Conservation (phyloP, 495 filamentous ascomycete species). For the Aspergillus ostianus region DNA sequence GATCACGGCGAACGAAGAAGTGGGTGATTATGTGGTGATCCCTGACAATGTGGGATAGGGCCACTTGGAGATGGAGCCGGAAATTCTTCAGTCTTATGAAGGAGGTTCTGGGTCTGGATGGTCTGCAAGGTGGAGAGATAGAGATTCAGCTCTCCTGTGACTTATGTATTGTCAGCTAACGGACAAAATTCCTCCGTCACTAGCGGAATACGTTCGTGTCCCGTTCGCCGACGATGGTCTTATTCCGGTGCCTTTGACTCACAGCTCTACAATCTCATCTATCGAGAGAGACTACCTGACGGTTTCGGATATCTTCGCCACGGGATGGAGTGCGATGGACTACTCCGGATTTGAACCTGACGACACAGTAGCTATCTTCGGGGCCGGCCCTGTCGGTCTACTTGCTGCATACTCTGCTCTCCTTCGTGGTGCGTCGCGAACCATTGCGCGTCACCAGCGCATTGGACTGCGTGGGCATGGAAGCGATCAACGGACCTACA, state of each 20-base stretch:
- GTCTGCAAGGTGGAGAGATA: too few species aligned
- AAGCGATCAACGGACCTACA: too few species aligned
- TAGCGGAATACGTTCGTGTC: neutral
- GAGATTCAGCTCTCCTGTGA: too few species aligned
- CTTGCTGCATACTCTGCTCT: slow-evolving; percentile 49
- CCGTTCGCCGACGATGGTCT: neutral
- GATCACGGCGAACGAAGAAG: too few species aligned
- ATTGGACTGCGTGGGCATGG: slow-evolving; percentile 5
- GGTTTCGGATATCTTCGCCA: slow-evolving; percentile 4
- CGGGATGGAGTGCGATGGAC: slow-evolving; percentile 29
- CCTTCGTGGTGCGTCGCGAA: slow-evolving; percentile 38
- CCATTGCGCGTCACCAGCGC: slow-evolving; percentile 11
- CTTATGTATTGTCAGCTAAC: neutral
- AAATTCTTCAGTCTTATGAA: too few species aligned
- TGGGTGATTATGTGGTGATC: neutral
- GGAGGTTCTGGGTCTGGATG: too few species aligned
- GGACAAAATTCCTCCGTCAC: neutral
- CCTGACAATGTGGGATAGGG: too few species aligned
- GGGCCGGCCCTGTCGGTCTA: slow-evolving; percentile 45
- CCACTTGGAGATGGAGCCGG: too few species aligned
- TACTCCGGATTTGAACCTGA: slow-evolving; percentile 48
- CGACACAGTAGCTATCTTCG: slow-evolving; percentile 45
- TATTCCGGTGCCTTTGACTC: too few species aligned
- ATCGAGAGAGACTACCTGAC: neutral
- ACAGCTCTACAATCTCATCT: too few species aligned